phyloP scores from a whole-genome alignment of 495 filamentous ascomycete genomes.

The Achaetomiella virescens region DNA sequence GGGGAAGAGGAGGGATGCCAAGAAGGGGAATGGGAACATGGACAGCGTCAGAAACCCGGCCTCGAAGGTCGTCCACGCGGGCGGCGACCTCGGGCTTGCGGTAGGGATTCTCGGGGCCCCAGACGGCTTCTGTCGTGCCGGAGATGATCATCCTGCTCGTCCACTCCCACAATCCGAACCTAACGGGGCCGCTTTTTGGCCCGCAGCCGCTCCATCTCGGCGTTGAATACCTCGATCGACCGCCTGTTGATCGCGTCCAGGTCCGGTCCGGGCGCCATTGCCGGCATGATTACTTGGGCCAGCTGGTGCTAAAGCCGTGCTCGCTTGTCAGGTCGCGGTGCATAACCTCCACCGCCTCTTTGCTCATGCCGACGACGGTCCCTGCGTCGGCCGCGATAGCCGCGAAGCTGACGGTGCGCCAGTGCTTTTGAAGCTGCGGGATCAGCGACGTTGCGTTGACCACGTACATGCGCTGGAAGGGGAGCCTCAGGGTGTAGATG shows the following conservation, averaged over 20 bases:
- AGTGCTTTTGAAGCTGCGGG: conserved; percentile 16
- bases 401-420: conserved; percentile 16
- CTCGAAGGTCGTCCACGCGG: conserved; percentile 19
- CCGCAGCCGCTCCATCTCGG: conserved; percentile 11
- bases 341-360: conserved; percentile 14
- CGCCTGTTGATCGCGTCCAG: conserved; percentile 20
- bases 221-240: conserved; percentile 14
- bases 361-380: conserved; percentile 16
- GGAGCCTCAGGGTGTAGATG: conserved; percentile 29
- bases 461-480: conserved; percentile 21
- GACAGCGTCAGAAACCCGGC: conserved; percentile 17
- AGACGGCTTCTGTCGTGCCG: conserved; percentile 18
- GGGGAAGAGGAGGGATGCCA: conserved; percentile 11
- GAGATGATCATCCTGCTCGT: conserved; percentile 9
- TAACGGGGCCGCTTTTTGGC: background rate
- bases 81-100: conserved; percentile 13
- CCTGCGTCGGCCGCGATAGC: background rate
- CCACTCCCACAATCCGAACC: conserved; percentile 13
- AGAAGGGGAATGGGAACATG: conserved; percentile 12
- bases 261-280: conserved; percentile 11
- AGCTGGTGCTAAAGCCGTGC: conserved; percentile 12
- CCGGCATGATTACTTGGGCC: conserved; percentile 9
- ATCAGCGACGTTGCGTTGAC: conserved; percentile 21
- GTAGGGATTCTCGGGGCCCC: conserved; percentile 19
- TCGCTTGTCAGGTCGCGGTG: conserved; percentile 9